phyloP scores from a whole-genome alignment of 2,329 filamentous ascomycete species.

The Nakataea oryzae region DNA sequence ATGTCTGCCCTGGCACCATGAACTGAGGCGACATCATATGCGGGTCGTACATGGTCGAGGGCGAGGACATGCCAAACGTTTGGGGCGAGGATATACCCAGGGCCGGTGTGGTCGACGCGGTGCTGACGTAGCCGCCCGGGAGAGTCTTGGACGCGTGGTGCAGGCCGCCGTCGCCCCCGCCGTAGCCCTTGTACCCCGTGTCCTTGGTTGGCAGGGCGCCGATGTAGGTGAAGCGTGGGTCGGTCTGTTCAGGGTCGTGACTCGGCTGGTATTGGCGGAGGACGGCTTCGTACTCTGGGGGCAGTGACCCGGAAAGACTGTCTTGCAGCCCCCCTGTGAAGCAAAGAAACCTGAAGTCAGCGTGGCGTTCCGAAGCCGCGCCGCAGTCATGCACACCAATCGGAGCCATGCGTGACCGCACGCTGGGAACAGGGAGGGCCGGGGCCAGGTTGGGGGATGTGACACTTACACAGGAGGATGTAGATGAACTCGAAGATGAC shows the following conservation, averaged over 20 bases:
- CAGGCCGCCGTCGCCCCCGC: too few relatives aligned
- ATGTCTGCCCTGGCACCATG: background rate
- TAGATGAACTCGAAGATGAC: slow-evolving; percentile 5
- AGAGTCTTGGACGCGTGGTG: background rate
- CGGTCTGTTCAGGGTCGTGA: background rate
- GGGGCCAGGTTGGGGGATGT: background rate
- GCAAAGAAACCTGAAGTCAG: background rate
- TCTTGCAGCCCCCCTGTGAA: slow-evolving; percentile 5
- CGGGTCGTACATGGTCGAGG: background rate
- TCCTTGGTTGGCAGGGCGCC: background rate
- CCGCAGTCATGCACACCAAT: background rate
- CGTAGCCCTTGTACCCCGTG: background rate
- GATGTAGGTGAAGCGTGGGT: background rate
- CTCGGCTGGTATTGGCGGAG: background rate
- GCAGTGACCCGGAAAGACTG: slow-evolving; percentile 4
- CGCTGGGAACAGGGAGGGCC: too few relatives aligned
- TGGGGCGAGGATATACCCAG: too few relatives aligned
- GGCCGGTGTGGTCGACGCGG: too few relatives aligned
- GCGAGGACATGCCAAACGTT: too few relatives aligned
- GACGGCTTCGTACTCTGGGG: background rate
- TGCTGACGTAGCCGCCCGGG: background rate
- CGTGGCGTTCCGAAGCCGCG: too few relatives aligned
- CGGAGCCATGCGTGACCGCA: background rate
- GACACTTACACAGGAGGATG: slow-evolving; percentile 6
- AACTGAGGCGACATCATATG: background rate